A percentile compares a stretch with the other conserved stretches of the same genome.
phyloP scores from a whole-genome alignment of 345 rosid genomes.

The Syzygium aromaticum region DNA sequence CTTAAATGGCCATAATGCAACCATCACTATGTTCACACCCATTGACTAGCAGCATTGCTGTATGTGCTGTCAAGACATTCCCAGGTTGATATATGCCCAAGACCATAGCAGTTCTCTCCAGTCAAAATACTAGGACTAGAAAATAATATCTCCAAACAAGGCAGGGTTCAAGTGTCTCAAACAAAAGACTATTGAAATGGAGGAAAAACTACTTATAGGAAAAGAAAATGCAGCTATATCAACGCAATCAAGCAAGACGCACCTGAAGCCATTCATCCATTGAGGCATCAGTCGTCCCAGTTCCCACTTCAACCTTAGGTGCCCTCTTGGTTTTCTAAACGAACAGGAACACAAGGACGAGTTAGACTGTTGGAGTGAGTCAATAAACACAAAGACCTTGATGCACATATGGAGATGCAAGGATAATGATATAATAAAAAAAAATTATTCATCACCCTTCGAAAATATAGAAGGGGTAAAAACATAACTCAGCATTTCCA shows the following conservation, averaged over 20 bases:
- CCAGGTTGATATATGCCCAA: not conserved
- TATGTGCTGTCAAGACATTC: not conserved
- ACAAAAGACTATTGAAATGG: not conserved
- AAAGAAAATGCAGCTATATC: not conserved
- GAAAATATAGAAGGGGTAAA: not conserved
- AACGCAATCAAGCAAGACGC: not conserved
- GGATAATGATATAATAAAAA: not conserved
- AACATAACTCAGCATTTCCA: not conserved
- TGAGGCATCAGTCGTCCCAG: conserved; percentile 53
- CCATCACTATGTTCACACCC: not conserved
- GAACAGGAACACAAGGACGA: not conserved
- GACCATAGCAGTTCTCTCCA: not conserved
- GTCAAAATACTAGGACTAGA: not conserved
- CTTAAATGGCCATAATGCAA: not conserved
- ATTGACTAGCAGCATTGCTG: not conserved
- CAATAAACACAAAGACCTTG: not conserved
- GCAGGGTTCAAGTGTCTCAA: not conserved
- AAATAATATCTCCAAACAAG: not conserved
- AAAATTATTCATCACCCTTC: not conserved
- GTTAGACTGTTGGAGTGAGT: not conserved
- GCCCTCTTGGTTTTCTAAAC: conserved; percentile 70
- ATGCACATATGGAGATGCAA: not conserved
- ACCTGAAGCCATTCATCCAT: conserved; percentile 97
- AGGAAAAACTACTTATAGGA: not conserved
- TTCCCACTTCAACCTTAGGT: conserved; percentile 87